Evolutionary conservation across 345 rosid species (phyloP).

Genomic region (Excoecaria cochinchinensis): DNA sequence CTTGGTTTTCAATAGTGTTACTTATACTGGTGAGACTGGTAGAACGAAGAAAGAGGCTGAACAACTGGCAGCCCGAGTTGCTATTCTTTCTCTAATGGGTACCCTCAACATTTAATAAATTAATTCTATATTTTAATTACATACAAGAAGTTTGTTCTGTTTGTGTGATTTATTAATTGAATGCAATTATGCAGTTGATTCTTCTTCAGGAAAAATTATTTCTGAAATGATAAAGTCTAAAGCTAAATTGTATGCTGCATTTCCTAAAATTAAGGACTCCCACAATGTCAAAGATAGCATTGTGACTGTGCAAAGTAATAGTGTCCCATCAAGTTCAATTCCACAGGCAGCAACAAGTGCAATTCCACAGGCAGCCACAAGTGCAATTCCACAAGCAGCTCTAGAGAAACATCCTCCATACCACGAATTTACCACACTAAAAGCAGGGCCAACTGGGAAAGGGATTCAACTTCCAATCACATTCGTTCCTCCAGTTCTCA

Average conservation of each 20-base stretch:
- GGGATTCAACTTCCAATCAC: constrained; percentile 24
- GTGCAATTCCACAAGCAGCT: not conserved
- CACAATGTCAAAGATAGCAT: not conserved
- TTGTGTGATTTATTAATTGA: not conserved
- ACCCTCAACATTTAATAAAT: not conserved
- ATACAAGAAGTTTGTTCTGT: not conserved
- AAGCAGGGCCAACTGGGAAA: constrained; percentile 9
- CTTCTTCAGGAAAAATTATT: constrained; percentile 18
- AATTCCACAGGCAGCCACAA: too few species aligned
- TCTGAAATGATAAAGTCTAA: constrained; percentile 40
- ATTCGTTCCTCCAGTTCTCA: constrained; percentile 19
- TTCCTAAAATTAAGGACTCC: constrained; percentile 22
- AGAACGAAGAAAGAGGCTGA: constrained; percentile 55
- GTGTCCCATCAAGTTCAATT: constrained; percentile 3
- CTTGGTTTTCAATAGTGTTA: constrained; percentile 31
- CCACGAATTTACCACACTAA: constrained; percentile 19
- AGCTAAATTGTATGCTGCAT: constrained; percentile 26
- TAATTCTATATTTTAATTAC: not conserved
- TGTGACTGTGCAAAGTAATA: not conserved
- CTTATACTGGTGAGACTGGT: constrained; percentile 31
- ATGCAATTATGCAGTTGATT: constrained; percentile 10
- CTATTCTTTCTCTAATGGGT: constrained; percentile 42
- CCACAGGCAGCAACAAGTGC: not conserved
- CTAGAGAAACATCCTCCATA: not conserved
- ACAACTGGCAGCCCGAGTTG: constrained; percentile 47